Evolutionary conservation across 1,284 basidiomycete genomes (phyloP).

Genomic region (Sphagnurus paluster): DNA sequence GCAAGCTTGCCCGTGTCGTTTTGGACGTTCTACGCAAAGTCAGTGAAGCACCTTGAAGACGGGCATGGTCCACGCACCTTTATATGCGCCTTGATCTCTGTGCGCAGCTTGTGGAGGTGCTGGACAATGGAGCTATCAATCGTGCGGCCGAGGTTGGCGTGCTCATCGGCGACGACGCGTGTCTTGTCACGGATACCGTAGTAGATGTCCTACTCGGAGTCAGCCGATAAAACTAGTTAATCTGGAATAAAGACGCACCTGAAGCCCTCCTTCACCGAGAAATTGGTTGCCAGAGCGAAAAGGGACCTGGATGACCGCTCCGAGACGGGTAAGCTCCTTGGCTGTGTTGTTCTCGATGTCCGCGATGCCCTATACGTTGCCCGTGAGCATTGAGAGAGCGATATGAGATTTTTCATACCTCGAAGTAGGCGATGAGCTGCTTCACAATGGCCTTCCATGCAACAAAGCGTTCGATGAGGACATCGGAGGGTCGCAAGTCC

Average conservation of each 20-base stretch:
- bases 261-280: constrained; percentile 88
- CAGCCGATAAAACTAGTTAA: not conserved
- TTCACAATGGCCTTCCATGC: constrained; percentile 97
- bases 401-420: constrained; percentile 36
- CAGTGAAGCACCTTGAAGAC: not conserved
- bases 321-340: constrained; percentile 92
- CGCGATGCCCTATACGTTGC: constrained; percentile 82
- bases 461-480: constrained; percentile 93
- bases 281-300: constrained; percentile 96
- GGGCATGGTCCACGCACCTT: constrained; percentile 52
- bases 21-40: constrained; percentile 80
- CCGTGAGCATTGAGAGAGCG: not conserved
- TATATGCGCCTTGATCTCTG: constrained; percentile 97
- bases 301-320: constrained; percentile 97
- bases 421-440: constrained; percentile 87
- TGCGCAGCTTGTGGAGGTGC: constrained; percentile 91
- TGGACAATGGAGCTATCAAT: constrained; percentile 98
- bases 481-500: constrained; percentile 92
- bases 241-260: constrained; percentile 40
- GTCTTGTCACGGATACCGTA: constrained; percentile 95
- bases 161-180: constrained; percentile 91
- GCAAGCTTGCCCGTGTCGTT: constrained; percentile 97
- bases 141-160: constrained; percentile 94
- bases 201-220: constrained; percentile 77
- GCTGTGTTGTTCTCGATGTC: constrained; percentile 96